Percentiles rank a stretch among this genome's conserved stretches.
Evolutionary conservation across 495 filamentous ascomycete species (phyloP).

Genomic region (Polyplosphaeria fusca): DNA sequence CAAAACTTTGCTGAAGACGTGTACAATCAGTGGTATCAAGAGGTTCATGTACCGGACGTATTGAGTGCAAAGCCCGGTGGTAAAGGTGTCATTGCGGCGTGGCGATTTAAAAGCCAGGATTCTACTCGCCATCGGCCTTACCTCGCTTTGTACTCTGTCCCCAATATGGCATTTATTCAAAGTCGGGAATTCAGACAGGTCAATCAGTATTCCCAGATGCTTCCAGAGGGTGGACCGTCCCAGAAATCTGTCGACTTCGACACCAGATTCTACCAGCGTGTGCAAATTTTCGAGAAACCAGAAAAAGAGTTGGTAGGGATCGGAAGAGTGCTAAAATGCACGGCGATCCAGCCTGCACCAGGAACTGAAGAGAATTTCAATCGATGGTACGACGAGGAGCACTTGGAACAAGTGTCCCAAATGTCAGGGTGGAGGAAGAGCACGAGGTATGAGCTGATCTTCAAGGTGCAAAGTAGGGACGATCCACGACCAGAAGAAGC

Average conservation of each 20-base stretch:
- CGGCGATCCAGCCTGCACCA: constrained; percentile 23
- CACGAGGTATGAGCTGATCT: constrained; percentile 23
- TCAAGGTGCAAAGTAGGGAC: constrained; percentile 23
- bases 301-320: constrained; percentile 9
- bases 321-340: constrained; percentile 22
- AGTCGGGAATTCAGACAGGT: constrained; percentile 29
- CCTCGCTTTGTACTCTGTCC: constrained; percentile 30
- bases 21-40: constrained; percentile 34
- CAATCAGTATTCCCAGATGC: constrained; percentile 15
- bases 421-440: constrained; percentile 24
- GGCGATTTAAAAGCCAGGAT: constrained; percentile 19
- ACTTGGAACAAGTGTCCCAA: constrained; percentile 22
- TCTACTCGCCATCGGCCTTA: constrained; percentile 22
- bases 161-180: constrained; percentile 26
- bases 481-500: constrained; percentile 3
- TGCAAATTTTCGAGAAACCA: constrained; percentile 18
- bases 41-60: constrained; percentile 34
- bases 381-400: constrained; percentile 28
- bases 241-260: constrained; percentile 34
- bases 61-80: constrained; percentile 15
- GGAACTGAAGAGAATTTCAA: constrained; percentile 27
- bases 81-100: constrained; percentile 26
- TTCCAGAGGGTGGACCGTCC: constrained; percentile 24
- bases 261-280: constrained; percentile 30
- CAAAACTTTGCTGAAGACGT: constrained; percentile 5